Conservation (phyloP, 129 eudicot genomes). For the Solidago caesia region DNA sequence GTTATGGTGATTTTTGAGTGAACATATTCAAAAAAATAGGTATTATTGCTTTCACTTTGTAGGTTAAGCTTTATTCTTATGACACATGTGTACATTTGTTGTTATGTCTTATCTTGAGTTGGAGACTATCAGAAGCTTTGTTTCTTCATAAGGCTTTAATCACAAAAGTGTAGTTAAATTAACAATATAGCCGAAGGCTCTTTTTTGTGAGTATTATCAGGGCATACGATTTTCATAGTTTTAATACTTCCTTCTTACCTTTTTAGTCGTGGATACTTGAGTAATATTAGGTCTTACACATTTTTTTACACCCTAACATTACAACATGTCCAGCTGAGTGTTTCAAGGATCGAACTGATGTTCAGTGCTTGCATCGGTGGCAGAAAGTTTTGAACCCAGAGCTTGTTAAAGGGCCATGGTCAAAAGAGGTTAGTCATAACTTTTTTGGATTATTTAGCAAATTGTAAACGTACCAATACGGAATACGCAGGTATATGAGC, state of each 20-base stretch:
- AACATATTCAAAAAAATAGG: background rate
- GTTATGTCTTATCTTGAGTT: background rate
- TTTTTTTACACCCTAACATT: conserved; percentile 21
- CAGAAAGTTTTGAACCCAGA: conserved; percentile 98
- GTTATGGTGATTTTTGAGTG: background rate
- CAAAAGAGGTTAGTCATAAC: conserved; percentile 70
- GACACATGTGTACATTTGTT: background rate
- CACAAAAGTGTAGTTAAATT: background rate
- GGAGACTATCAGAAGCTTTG: background rate
- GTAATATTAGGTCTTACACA: background rate
- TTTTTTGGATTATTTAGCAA: background rate
- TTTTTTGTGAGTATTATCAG: background rate
- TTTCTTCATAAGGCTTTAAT: background rate
- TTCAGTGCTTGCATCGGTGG: conserved; percentile 99
- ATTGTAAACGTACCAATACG: background rate
- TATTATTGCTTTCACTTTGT: no score
- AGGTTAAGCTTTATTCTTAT: no score
- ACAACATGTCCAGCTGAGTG: conserved; percentile 71
- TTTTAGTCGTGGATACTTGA: background rate
- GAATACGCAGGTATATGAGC: no score
- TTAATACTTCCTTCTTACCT: background rate
- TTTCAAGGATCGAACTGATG: conserved; percentile 96
- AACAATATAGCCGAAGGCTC: background rate
- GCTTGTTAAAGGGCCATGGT: conserved; percentile 98
- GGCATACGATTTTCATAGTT: no score